Conservation (phyloP, 768 basidiomycete species). For the Candolleomyces aberdarensis region DNA sequence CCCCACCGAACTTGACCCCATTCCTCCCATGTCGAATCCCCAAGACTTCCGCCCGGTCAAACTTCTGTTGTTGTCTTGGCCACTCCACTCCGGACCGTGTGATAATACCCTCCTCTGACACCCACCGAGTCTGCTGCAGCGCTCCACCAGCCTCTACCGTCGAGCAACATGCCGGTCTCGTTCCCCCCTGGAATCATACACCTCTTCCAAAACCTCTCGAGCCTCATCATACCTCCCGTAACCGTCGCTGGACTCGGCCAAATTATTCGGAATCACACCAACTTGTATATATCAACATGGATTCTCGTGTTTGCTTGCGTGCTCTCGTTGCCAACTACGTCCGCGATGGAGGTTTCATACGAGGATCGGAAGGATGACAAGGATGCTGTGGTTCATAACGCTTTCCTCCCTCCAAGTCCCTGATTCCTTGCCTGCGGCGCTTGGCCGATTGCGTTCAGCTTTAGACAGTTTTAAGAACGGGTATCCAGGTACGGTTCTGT, state of each 20-base stretch:
- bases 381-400: slow-evolving; percentile 17
- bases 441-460: slow-evolving; percentile 9
- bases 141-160: no score
- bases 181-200: slow-evolving; percentile 22
- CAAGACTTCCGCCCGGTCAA: no score
- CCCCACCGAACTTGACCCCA: no score
- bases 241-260: background rate
- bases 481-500: slow-evolving; percentile 25
- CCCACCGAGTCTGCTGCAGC: no score
- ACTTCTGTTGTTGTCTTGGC: no score
- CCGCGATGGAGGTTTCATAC: slow-evolving; percentile 13
- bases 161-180: no score
- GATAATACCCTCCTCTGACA: no score
- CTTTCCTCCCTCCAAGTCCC: slow-evolving; percentile 16
- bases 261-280: background rate
- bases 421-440: slow-evolving; percentile 18
- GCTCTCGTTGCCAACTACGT: slow-evolving; percentile 16
- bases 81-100: no score
- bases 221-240: slow-evolving; percentile 5
- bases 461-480: slow-evolving; percentile 22
- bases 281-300: slow-evolving; percentile 8
- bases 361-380: slow-evolving; percentile 12
- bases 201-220: slow-evolving; percentile 18
- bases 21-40: no score
- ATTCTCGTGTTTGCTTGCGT: slow-evolving; percentile 10